phyloP scores from a whole-genome alignment of 371 early-diverging fungal species.

The Choanephora cucurbitarum region DNA sequence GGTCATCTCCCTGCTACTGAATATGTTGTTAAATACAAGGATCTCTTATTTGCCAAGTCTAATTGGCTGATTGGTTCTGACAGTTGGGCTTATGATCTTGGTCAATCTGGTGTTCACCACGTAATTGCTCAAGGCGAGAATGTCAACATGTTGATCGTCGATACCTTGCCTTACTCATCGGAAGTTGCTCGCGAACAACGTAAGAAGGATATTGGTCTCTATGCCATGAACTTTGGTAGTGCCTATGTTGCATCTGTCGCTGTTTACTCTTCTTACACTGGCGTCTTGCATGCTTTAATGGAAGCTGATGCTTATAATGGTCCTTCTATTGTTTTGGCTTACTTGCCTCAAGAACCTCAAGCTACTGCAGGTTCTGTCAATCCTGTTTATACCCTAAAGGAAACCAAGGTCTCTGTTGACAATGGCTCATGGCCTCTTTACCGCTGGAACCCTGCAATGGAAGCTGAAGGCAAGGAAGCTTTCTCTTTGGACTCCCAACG shows the following conservation, averaged over 20 bases:
- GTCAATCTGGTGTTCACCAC: constrained; percentile 88
- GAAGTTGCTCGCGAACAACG: constrained; percentile 60
- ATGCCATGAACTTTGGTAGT: constrained; percentile 90
- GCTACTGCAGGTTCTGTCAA: constrained; percentile 11
- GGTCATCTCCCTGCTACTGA: constrained; percentile 33
- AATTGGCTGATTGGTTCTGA: constrained; percentile 92
- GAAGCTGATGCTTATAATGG: constrained; percentile 93
- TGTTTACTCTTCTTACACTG: constrained; percentile 83
- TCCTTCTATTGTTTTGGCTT: constrained; percentile 87
- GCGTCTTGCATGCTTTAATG: constrained; percentile 80
- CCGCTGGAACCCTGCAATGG: constrained; percentile 84
- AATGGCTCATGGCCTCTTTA: constrained; percentile 92
- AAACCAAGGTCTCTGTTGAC: constrained; percentile 89
- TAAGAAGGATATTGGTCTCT: constrained; percentile 94
- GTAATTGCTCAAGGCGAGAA: constrained; percentile 82
- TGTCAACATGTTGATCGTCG: constrained; percentile 88
- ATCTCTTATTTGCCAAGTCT: constrained; percentile 59
- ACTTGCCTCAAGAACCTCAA: constrained; percentile 66
- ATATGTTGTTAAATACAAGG: constrained; percentile 38
- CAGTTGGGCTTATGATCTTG: constrained; percentile 84
- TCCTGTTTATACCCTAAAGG: constrained; percentile 76
- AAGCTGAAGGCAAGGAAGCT: constrained; percentile 60
- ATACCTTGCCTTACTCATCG: constrained; percentile 76
- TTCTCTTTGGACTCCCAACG: constrained; percentile 86
- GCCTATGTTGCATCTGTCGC: constrained; percentile 92